These are phyloP conservation scores for Yarrowia porcina DNA, from an alignment of 805 yeast genomes.

Conservation along the genomic window DNA sequence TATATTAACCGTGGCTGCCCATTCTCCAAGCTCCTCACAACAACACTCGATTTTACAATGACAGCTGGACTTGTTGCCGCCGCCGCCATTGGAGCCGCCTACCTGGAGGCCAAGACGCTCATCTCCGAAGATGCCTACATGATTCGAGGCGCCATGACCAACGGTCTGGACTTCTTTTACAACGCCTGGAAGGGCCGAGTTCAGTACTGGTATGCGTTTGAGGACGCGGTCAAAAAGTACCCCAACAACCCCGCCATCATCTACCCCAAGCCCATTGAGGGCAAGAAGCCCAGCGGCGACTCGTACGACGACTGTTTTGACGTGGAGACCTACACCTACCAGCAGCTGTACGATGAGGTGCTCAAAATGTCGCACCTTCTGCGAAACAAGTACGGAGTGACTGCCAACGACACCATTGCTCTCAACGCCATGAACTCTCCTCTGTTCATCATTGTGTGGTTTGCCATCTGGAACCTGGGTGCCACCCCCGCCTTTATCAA, in stretches of 20 bases:
- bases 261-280: conserved; percentile 46
- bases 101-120: conserved; percentile 48
- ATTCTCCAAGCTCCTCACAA: no score
- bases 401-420: conserved; percentile 66
- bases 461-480: conserved; percentile 87
- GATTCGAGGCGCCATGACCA: conserved; percentile 44
- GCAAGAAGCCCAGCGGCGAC: conserved; percentile 42
- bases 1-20: not conserved
- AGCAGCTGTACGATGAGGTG: conserved; percentile 62
- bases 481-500: conserved; percentile 85
- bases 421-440: conserved; percentile 81
- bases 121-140: conserved; percentile 54
- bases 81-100: conserved; percentile 39
- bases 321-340: conserved; percentile 64
- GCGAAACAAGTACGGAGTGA: conserved; percentile 58
- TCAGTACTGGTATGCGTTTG: conserved; percentile 70
- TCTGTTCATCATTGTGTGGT: conserved; percentile 72
- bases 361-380: conserved; percentile 65
- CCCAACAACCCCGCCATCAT: conserved; percentile 59
- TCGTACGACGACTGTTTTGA: conserved; percentile 52
- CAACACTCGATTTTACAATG: not conserved
- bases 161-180: conserved; percentile 45
- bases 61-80: conserved; percentile 27
- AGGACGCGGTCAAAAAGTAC: conserved; percentile 47
- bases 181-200: conserved; percentile 41